Evolutionary conservation across 2,329 filamentous ascomycete species (phyloP), one percentile per base, ranked within the genome.

Genomic region (Talaromyces verruculosus): DNA sequence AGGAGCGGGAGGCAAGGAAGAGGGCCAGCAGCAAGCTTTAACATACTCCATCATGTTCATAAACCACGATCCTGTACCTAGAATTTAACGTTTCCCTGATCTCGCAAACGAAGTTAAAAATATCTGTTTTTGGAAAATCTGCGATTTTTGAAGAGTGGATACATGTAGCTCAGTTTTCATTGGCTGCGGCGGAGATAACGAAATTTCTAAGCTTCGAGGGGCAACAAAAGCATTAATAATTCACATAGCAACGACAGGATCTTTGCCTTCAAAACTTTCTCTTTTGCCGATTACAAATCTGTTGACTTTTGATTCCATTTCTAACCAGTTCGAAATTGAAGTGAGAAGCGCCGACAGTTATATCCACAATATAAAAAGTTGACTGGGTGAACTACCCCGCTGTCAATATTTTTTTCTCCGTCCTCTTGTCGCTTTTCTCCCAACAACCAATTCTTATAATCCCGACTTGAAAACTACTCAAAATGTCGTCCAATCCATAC

Each of bases 1-100:
- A 86, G 73, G 92, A 95, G 79, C 90, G 83, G 80, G 88, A 89
- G 74, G 83, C 82, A 67, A 85, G 89, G 74, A 86, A 87, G 74
- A 84, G 84, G 71, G 80, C 84, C 67, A 89, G 89, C 0, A 82
- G 88, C 11, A 93, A 88, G 82, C 74, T 94, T 72, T 93, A 84
- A 78, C 13, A 25, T n/a, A 10, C 17, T n/a, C 7, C 30, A 8
- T 33, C 7, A 33, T 33, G 30, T 10, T 35, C 2, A 8, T 35
- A 7, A 19, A 19, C 15, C 30, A 30, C n/a, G 11, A 11, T 37
- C 22, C 22, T 47, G n/a, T 10, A 13, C 25, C 37, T 55, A 58
- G 49, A 35, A 25, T 58, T 11, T 25, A 45, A 10, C 37, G 7
- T 28, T 45, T 17, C 17, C 10, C 15, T 61, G 25, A 25, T 61